Base-by-base conservation (phyloP, 2,329 filamentous ascomycete genomes). In the Coleophoma eucalyptorum region DNA sequence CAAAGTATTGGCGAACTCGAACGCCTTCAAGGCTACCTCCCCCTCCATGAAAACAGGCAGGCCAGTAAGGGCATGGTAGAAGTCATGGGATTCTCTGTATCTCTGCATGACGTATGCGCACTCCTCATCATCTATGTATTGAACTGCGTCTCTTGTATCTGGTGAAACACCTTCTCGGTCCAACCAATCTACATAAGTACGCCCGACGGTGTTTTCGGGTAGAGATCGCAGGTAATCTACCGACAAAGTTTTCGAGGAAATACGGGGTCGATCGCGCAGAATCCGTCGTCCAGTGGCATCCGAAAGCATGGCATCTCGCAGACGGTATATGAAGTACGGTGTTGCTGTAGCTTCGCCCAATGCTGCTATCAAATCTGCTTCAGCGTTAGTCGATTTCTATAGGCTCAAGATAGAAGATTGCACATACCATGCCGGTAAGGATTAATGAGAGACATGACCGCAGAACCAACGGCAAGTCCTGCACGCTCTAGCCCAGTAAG, bases 101-200 rank as follows among this genome's bases (percentile, higher is more conserved):
- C 94, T 84, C 75, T 97, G 94, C 89, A 99, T 95, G 16, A 97
- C 94, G 73, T 97, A 99, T 34, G 94, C 94, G 67, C 92, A 96
- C 71, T 99, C 94, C 61, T 88, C 86, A 65, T 97, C 86, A 69
- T 97, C 92, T 55, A 99, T 91, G 72, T 96, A 97, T 48, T 89
- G 83, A 38, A 99, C 94, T 2, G 70, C 68, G 38, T 86, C 77
- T 43, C 94, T 84, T 6, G 93, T 96, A 69, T 99, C 94, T 1
- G 94, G 94, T 8, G 89, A 89, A 13, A 99, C 93, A 54, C 90
- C 89, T 70, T 99, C 94, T 43, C 89, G 82, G 69, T 97, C 91
- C n/a, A 97, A 79, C 93, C 94, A 99, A 48, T 77, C 79, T 8
- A 86, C 89, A 71, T 97, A 99, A 46, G 87, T 84, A 43, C 82